phyloP scores from a whole-genome alignment of 805 yeast species.

The Metschnikowia similis region DNA sequence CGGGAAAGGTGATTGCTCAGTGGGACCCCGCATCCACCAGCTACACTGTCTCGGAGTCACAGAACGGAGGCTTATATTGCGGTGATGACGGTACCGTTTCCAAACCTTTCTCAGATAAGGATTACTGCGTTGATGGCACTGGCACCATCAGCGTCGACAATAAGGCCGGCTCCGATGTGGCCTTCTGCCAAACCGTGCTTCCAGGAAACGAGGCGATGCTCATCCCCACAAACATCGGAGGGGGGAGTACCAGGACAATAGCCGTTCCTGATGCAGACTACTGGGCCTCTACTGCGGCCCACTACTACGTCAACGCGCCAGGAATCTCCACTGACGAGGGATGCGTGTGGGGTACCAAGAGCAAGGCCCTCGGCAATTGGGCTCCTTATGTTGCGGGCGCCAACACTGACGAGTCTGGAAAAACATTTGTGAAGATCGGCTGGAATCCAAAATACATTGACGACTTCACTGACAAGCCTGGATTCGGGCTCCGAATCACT shows the following conservation, averaged over 20 bases:
- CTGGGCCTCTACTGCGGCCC: conserved; percentile 85
- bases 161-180: conserved; percentile 54
- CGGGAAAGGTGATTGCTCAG: conserved; percentile 83
- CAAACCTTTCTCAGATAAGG: conserved; percentile 53
- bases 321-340: conserved; percentile 74
- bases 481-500: conserved; percentile 66
- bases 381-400: conserved; percentile 92
- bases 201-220: conserved; percentile 96
- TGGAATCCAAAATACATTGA: conserved; percentile 88
- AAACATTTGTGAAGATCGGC: conserved; percentile 79
- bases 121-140: conserved; percentile 71
- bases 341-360: conserved; percentile 77
- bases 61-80: conserved; percentile 81
- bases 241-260: conserved; percentile 45
- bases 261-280: conserved; percentile 86
- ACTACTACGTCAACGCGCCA: conserved; percentile 79
- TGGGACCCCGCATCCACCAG: conserved; percentile 79
- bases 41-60: conserved; percentile 73
- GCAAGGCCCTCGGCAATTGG: conserved; percentile 82
- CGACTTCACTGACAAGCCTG: conserved; percentile 55
- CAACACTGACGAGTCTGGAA: conserved; percentile 64
- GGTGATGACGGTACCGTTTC: conserved; percentile 63
- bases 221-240: conserved; percentile 71
- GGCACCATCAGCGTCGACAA: conserved; percentile 68
- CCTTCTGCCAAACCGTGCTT: conserved; percentile 87